Conservation (phyloP, 805 yeast species). For the Ogataea chonburiensis region DNA sequence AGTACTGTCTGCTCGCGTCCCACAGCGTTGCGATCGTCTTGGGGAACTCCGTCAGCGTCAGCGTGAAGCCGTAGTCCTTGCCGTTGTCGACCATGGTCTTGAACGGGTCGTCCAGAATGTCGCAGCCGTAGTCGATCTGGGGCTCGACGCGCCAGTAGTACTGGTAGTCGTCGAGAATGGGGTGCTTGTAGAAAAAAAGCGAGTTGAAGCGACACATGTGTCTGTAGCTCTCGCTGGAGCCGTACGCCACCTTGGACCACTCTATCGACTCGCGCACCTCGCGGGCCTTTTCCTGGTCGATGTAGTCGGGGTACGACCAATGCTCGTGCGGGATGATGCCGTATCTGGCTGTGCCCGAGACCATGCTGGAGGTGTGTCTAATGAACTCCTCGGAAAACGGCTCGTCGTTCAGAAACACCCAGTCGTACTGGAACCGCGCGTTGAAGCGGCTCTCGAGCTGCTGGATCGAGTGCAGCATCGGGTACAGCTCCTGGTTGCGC, state of each 20-base stretch:
- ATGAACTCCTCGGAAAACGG: slow-evolving; percentile 45
- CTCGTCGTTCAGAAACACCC: slow-evolving; percentile 49
- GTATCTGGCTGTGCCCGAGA: slow-evolving; percentile 47
- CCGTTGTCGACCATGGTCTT: slow-evolving; percentile 49
- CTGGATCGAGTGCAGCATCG: slow-evolving; percentile 41
- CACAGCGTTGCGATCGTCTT: slow-evolving; percentile 53
- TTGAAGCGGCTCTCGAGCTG: slow-evolving; percentile 43
- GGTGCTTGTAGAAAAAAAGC: slow-evolving; percentile 56
- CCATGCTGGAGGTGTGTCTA: slow-evolving; percentile 34
- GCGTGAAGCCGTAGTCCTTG: slow-evolving; percentile 52
- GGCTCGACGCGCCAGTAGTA: slow-evolving; percentile 67
- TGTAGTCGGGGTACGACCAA: slow-evolving; percentile 53
- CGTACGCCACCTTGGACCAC: slow-evolving; percentile 50
- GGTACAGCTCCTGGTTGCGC: slow-evolving; percentile 41
- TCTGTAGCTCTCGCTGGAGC: slow-evolving; percentile 63
- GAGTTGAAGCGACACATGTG: slow-evolving; percentile 62
- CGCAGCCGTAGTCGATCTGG: slow-evolving; percentile 49
- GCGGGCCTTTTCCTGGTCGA: slow-evolving; percentile 42
- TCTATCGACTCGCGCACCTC: slow-evolving; percentile 35
- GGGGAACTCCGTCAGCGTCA: slow-evolving; percentile 49
- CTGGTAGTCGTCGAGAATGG: slow-evolving; percentile 49
- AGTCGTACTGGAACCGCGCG: slow-evolving; percentile 39
- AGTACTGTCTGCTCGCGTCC: slow-evolving; percentile 45
- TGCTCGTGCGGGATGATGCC: slow-evolving; percentile 47
- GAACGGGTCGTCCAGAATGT: slow-evolving; percentile 55